Evolutionary conservation across 1,284 basidiomycete species (phyloP).

Genomic region (Trichosporon sp.): DNA sequence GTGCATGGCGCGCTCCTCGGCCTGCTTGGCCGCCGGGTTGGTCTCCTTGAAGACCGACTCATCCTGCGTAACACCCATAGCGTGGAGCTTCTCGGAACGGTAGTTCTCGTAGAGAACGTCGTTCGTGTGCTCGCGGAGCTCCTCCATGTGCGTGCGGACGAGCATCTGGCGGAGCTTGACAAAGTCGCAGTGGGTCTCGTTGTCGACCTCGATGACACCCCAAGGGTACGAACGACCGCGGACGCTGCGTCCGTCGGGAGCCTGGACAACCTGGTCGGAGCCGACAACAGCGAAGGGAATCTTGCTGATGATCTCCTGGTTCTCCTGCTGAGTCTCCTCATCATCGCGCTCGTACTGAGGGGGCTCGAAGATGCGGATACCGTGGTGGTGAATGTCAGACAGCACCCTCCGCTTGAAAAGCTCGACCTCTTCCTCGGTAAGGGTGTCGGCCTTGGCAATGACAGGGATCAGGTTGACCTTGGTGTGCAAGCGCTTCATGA

Average conservation of each 20-base stretch:
- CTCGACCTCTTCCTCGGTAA: slow-evolving; percentile 90
- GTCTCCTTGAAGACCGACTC: slow-evolving; percentile 96
- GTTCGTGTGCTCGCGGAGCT: slow-evolving; percentile 91
- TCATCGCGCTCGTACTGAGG: slow-evolving; percentile 95
- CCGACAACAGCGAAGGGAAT: slow-evolving; percentile 97
- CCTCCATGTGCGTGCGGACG: slow-evolving; percentile 96
- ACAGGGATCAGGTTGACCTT: slow-evolving; percentile 97
- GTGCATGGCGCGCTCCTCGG: slow-evolving; percentile 89
- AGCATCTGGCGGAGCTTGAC: slow-evolving; percentile 98
- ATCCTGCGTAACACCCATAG: slow-evolving; percentile 95
- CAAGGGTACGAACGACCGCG: slow-evolving; percentile 92
- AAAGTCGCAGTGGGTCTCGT: slow-evolving; percentile 97
- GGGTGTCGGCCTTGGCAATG: slow-evolving; percentile 93
- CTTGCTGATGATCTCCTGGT: slow-evolving; percentile 93
- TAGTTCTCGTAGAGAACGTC: slow-evolving; percentile 78
- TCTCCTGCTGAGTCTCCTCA: slow-evolving; percentile 92
- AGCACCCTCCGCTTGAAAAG: slow-evolving; percentile 91
- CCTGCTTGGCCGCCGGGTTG: slow-evolving; percentile 92
- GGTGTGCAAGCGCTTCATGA: slow-evolving; percentile 92
- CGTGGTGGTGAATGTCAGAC: slow-evolving; percentile 85
- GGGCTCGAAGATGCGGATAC: slow-evolving; percentile 94
- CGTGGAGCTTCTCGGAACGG: slow-evolving; percentile 91
- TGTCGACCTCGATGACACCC: slow-evolving; percentile 97
- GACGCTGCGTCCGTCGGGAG: slow-evolving; percentile 82
- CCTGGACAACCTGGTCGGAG: slow-evolving; percentile 76